Conservation (phyloP, 2,329 filamentous ascomycete genomes). For the Fusarium nisikadoi region DNA sequence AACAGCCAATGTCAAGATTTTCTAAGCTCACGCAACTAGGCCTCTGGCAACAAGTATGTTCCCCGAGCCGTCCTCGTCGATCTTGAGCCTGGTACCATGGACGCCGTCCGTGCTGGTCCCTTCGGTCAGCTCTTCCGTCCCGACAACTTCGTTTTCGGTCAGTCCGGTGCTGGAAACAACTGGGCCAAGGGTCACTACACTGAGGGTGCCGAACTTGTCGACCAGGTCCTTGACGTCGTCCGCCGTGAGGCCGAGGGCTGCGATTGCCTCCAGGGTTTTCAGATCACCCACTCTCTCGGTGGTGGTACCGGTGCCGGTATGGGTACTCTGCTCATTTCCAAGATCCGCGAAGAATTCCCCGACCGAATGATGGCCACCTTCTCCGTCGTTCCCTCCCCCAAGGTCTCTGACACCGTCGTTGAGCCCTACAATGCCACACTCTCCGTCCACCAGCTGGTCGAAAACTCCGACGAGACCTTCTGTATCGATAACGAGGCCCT, state of each 20-base stretch:
- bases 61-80: conserved; percentile 99
- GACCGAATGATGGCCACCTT: conserved; percentile 99
- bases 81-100: conserved; percentile 99
- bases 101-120: conserved; percentile 96
- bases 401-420: conserved; percentile 99
- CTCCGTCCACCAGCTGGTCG: conserved; percentile 97
- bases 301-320: conserved; percentile 99
- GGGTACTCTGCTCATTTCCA: conserved; percentile 99
- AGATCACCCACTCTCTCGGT: conserved; percentile 99
- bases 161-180: conserved; percentile 99
- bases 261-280: conserved; percentile 99
- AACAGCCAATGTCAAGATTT: background rate
- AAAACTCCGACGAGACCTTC: conserved; percentile 99
- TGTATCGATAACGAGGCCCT: conserved; percentile 99
- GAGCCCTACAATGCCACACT: conserved; percentile 99
- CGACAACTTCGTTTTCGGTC: conserved; percentile 99
- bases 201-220: conserved; percentile 98
- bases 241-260: conserved; percentile 98
- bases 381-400: conserved; percentile 97
- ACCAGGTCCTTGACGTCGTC: conserved; percentile 97
- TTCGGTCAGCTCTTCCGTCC: conserved; percentile 99
- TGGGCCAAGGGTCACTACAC: conserved; percentile 99
- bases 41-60: conserved; percentile 98
- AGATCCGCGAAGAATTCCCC: conserved; percentile 99
- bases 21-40: conserved; percentile 62